Base-by-base conservation (phyloP, 495 filamentous ascomycete genomes). In the Penicillium soppii region DNA sequence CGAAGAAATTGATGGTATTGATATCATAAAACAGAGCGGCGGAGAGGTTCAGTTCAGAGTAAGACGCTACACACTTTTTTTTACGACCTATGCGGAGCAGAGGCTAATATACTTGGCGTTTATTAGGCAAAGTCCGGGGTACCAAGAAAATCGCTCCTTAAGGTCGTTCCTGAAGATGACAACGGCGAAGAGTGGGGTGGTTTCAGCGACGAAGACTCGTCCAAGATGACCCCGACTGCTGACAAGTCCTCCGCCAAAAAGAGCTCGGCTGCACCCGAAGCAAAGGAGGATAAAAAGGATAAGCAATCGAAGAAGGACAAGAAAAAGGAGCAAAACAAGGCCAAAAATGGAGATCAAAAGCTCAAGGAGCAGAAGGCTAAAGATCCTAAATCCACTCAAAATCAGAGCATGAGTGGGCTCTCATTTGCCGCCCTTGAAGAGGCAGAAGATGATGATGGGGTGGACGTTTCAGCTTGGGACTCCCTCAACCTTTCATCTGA, bases 1-100 rank as follows among this genome's bases (percentile, higher is more conserved):
- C 32, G 92, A 98, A 55, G 94, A 97, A 60, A 83, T 97, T 38
- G 89, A 95, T 7, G 90, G 87, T 36, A 89, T 97, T 1, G 90
- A 96, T 23, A 75, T 98, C 16, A 70, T 95, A 25, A 77, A 73
- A 32, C 30, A 64, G 10, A 59, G 59, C 1, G 59, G 53, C 3
- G 71, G 73, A 27, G 57, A 69, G 27, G 45, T 81, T 22, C 59
- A 63, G 36, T 82, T 77, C 59, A 76, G 77, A 71, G 79, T 81
- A 69, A 40, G 60, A 42, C 4, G 19, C 19, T 13, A 36, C n/a
- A 27, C 25, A 19, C 21, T 40, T 15, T n/a, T 3, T 6, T 46
- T 8, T 43, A 9, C 10, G 5, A 23, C 19, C 16, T 36, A 21
- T 19, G 16, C 23, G 48, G 37, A 54, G 16, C 43, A 6, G 9